Base-by-base conservation (phyloP, 2,329 filamentous ascomycete genomes). In the Coniochaeta sp. region DNA sequence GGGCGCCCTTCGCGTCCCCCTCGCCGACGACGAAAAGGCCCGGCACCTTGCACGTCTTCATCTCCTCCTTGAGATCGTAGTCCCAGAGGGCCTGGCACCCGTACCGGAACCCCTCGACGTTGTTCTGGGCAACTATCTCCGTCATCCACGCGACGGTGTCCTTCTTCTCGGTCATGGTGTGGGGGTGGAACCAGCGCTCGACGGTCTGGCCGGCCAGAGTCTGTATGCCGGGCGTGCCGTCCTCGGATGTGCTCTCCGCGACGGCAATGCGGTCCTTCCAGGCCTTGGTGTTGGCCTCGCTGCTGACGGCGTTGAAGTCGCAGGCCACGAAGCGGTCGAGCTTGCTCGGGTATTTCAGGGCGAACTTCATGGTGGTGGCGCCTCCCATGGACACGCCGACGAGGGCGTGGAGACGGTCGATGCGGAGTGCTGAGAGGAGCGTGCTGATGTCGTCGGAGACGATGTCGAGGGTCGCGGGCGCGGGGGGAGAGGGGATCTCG, bases 321-420 rank as follows among this genome's bases (percentile, higher is more conserved):
- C 88, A 91, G 3, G 85, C 78, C 20, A 92, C 73, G 64, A 91
- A 87, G 6, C 74, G 74, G 1, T 60, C 64, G 13, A 90, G 68
- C 40, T 81, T 75, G 1, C 70, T 56, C 0, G 87, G 85, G 60
- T 88, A 77, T 35, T 75, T 75, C 49, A 95, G 78, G 0, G 86
- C 85, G 49, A 87, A 83, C 63, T 86, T 85, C 48, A 94, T 77
- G 1, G 85, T 77, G 1, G 89, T 94, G 2, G 86, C 88, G 50
- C 90, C 90, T 56, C 90, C 90, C 65, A 94, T 82, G 31, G 84
- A 89, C 3, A 95, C 89, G 18, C 90, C 90, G 18, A 94, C 72
- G 0, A 92, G 71, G 0, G 79, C 75, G 30, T 85, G 79, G 0
- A 87, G 81, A 60, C 79, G 78, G 9, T 78, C 73, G 38, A 91